Percentiles rank a stretch among this genome's conserved stretches.
These are phyloP conservation scores for Vanilla planifolia DNA, from an alignment of 106 monocot species.

Conservation along the genomic window DNA sequence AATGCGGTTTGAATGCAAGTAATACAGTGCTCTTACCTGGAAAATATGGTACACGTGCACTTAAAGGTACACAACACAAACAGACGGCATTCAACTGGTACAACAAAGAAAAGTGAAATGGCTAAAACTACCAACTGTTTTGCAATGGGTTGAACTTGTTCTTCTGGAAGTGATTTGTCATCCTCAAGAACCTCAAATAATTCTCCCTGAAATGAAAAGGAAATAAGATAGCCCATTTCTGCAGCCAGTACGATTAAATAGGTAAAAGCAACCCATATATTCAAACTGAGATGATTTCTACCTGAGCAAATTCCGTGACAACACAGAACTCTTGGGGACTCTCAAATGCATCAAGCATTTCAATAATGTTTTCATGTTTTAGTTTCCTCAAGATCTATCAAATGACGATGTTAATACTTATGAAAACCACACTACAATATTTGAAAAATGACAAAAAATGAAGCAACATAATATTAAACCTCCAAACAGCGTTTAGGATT, in stretches of 20 bases:
- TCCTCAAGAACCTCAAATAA: slow-evolving; percentile 97
- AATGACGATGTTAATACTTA: neutral
- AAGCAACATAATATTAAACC: no score
- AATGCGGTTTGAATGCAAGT: slow-evolving; percentile 96
- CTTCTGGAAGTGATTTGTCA: slow-evolving; percentile 95
- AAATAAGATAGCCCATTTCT: neutral
- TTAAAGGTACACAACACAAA: neutral
- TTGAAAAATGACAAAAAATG: neutral
- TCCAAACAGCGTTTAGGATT: no score
- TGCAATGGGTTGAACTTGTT: slow-evolving; percentile 95
- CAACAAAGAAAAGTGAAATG: neutral
- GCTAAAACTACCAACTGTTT: slow-evolving; percentile 69
- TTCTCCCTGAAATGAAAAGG: slow-evolving; percentile 56
- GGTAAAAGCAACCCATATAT: neutral
- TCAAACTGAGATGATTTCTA: slow-evolving; percentile 11
- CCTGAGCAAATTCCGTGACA: slow-evolving; percentile 99
- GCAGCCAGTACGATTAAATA: neutral
- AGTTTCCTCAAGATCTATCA: slow-evolving; percentile 81
- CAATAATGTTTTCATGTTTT: slow-evolving; percentile 97
- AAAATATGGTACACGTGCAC: slow-evolving; percentile 2
- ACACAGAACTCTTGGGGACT: slow-evolving; percentile 96
- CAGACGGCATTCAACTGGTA: neutral
- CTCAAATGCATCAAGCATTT: slow-evolving; percentile 97
- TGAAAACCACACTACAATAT: neutral
- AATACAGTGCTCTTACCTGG: slow-evolving; percentile 90